A percentile compares a stretch with the other conserved stretches of the same genome.
phyloP scores from a whole-genome alignment of 352 stramenopile genomes.

The Phytophthora tubulina region DNA sequence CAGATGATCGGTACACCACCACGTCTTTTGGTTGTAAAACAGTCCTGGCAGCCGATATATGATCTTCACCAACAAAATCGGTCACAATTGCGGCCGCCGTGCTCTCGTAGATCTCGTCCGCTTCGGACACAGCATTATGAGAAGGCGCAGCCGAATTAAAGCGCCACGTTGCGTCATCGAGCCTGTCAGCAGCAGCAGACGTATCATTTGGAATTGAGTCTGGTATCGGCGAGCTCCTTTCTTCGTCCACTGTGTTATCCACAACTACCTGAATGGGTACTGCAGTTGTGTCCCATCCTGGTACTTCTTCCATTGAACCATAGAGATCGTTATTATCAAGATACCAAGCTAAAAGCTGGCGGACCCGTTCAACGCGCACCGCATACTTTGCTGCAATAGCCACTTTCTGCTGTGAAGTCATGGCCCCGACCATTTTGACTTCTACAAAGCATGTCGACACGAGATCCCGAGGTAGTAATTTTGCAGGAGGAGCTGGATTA shows the following conservation, averaged over 20 bases:
- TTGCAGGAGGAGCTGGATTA: neutral
- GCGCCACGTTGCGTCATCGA: constrained; percentile 4
- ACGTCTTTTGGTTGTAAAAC: neutral
- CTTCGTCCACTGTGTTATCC: neutral
- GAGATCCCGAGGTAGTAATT: constrained; percentile 5
- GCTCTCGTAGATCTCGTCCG: neutral
- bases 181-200: neutral
- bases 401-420: neutral
- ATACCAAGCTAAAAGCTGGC: constrained; percentile 1
- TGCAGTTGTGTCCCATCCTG: neutral
- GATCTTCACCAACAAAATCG: neutral
- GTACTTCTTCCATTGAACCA: neutral
- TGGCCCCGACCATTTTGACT: constrained; percentile 6
- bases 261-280: neutral
- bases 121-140: neutral
- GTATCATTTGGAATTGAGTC: neutral
- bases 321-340: constrained; percentile 7
- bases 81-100: neutral
- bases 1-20: constrained; percentile 26
- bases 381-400: neutral
- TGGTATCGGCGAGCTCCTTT: neutral
- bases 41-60: neutral
- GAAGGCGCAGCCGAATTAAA: constrained; percentile 3
- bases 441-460: neutral
- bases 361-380: neutral